These are phyloP conservation scores for Leishmania guyanensis DNA, from an alignment of 208 protist genomes.

Conservation along the genomic window DNA sequence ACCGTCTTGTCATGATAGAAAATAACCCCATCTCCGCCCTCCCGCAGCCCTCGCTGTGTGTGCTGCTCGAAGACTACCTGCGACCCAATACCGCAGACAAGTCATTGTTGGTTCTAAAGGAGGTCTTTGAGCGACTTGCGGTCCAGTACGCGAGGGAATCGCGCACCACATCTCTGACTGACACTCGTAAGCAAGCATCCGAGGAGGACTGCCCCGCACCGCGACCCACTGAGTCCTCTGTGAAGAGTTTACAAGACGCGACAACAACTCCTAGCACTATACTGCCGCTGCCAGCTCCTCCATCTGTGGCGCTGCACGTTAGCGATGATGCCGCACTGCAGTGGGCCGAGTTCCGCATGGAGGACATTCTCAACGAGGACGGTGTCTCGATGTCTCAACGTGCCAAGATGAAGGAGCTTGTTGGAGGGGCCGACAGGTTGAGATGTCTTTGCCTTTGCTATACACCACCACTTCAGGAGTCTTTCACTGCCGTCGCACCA, in stretches of 20 bases:
- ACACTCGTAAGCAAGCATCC: not conserved
- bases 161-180: not conserved
- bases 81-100: conserved; percentile 46
- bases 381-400: conserved; percentile 17
- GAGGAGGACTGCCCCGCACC: not conserved
- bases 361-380: conserved; percentile 30
- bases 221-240: not conserved
- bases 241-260: not conserved
- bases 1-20: conserved; percentile 72
- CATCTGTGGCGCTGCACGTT: conserved; percentile 5
- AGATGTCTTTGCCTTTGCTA: conserved; percentile 19
- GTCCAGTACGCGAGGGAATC: not conserved
- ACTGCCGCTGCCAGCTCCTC: not conserved
- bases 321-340: conserved; percentile 17
- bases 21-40: conserved; percentile 79
- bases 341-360: conserved; percentile 18
- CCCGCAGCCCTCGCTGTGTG: conserved; percentile 45
- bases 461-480: conserved; percentile 6
- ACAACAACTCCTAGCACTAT: not conserved
- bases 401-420: conserved; percentile 15
- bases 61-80: conserved; percentile 86
- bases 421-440: conserved; percentile 16
- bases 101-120: conserved; percentile 45
- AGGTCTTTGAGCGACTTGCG: conserved; percentile 51
- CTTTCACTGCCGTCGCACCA: not conserved